phyloP scores from a whole-genome alignment of 331 rosid species.

The Erythrophleum ivorense region DNA sequence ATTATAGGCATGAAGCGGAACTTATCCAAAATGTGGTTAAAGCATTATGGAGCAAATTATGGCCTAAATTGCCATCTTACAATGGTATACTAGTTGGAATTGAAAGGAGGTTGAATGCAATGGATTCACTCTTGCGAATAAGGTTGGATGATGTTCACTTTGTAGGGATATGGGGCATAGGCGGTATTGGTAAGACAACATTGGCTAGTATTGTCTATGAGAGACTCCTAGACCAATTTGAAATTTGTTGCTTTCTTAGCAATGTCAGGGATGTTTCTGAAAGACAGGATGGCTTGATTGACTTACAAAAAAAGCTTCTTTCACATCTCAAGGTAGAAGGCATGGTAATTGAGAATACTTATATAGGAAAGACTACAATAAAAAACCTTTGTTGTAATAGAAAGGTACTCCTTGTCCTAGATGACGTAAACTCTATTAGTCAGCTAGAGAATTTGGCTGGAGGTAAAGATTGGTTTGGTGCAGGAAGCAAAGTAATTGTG shows the following conservation, averaged over 20 bases:
- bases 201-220: not conserved
- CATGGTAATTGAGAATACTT: not conserved
- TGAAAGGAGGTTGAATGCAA: not conserved
- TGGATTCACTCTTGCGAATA: not conserved
- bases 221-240: not conserved
- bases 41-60: not conserved
- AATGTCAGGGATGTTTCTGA: not conserved
- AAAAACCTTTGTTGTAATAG: not conserved
- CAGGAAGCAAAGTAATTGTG: not conserved
- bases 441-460: not conserved
- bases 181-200: not conserved
- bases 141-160: not conserved
- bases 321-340: not conserved
- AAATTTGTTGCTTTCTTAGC: slow-evolving; percentile 2
- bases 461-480: not conserved
- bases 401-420: slow-evolving; percentile 34
- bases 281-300: not conserved
- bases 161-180: slow-evolving; percentile 18
- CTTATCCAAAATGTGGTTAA: not conserved
- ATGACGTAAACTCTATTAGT: slow-evolving; percentile 17
- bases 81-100: not conserved
- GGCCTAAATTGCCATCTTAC: not conserved
- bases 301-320: slow-evolving; percentile 2
- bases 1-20: not conserved
- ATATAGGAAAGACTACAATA: not conserved